Evolutionary conservation across 257 asterid genomes (phyloP), one percentile per base, ranked within the genome.

Genomic region (Galeopsis tetrahit): DNA sequence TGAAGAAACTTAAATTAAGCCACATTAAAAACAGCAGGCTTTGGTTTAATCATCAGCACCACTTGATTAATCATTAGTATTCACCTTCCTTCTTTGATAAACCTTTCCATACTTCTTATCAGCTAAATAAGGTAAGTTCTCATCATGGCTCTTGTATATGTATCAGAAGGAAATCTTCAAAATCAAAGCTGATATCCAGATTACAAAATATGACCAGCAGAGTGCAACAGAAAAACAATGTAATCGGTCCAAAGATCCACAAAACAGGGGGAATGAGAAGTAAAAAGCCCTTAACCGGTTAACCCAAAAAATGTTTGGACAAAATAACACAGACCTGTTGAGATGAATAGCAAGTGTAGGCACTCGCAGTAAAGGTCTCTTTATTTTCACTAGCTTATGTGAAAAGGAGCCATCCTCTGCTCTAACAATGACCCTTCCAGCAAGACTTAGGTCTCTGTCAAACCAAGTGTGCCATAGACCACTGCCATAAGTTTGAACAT

Each of bases 401-500:
- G 85, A 66, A 78, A 89, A 91, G 79, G 91, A 91, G 74, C 97
- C 98, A 81, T 92, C 92, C 46, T 81, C 83, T 49, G 85, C 85
- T 84, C 93, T 90, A 73, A 92, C 67, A 69, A 95, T 90, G 70
- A 88, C 98, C 84, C 98, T 82, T 80, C 99, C 99, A 73, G 98
- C 99, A 71, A 94, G 88, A 79, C 95, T 94, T 68, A 94, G 76
- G 80, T 94, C 99, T 72, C 99, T 82, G 79, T 94, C 99, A 74
- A 94, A 94, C 99, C 99, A 94, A 73, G 99, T 94, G 71, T 94
- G 96, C 99, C 99, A 94, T 75, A 94, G 84, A 75, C 98, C 99
- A 73, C 96, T 88, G 49, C 99, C 99, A 82, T 94, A 94, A 66
- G 95, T 89, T 80, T 92, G 97, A 72, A 95, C 98, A 61, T 83